phyloP scores from a whole-genome alignment of 306 rosid species.

The Cucurbita maxima region DNA sequence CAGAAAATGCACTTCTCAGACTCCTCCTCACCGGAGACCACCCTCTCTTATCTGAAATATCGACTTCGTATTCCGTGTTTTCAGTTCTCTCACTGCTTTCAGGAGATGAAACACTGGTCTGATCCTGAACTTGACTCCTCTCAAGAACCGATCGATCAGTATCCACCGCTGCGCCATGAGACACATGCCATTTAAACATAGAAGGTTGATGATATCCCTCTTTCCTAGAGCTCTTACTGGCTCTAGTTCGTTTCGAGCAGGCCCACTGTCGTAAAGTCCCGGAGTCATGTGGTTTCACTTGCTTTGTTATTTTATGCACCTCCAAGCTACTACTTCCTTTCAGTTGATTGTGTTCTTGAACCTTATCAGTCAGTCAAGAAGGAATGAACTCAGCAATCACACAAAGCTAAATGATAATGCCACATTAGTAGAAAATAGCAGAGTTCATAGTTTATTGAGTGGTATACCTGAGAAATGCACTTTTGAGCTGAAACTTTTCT shows the following conservation, averaged over 20 bases:
- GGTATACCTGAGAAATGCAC: conserved; percentile 30
- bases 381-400: not conserved
- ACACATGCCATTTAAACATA: conserved; percentile 13
- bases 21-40: conserved; percentile 15
- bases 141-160: conserved; percentile 6
- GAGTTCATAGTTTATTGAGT: not conserved
- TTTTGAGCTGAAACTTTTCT: conserved; percentile 15
- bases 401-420: not conserved
- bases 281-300: conserved; percentile 15
- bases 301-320: conserved; percentile 21
- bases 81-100: conserved; percentile 20
- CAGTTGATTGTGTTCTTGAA: conserved; percentile 10
- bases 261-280: conserved; percentile 32
- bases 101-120: conserved; percentile 16
- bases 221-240: conserved; percentile 21
- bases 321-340: conserved; percentile 13
- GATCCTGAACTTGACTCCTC: conserved; percentile 11
- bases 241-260: conserved; percentile 35
- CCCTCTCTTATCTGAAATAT: conserved; percentile 14
- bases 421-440: not conserved
- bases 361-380: conserved; percentile 10
- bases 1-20: conserved; percentile 16
- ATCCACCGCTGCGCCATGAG: conserved; percentile 11
- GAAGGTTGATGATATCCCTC: conserved; percentile 12
- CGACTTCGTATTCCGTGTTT: conserved; percentile 9